Base-by-base conservation (phyloP, 345 rosid genomes). In the Linum lewisii region DNA sequence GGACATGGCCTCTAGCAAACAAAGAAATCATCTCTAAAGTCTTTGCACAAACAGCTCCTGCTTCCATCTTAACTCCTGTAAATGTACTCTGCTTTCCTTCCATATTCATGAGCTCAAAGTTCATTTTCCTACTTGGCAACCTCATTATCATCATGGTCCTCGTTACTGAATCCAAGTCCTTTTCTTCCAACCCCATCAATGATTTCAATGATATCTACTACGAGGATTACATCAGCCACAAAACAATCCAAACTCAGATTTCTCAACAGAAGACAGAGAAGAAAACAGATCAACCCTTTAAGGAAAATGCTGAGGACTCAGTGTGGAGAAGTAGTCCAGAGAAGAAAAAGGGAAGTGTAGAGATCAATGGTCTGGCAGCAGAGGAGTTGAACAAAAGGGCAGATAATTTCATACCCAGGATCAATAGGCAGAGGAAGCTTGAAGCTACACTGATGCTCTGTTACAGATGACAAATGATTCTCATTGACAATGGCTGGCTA, bases 371-470 rank as follows among this genome's bases (percentile, higher is more conserved):
- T 72, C 57, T 77, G 69, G 75, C 79, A 8, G 52, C 72, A 7
- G 85, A 83, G 62, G 74, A 75, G n/a, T 63, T 83, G 79, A 77
- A 63, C 67, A 81, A 74, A 69, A 85, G 86, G 68, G 88, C 86
- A 59, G 86, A 81, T 61, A 83, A 85, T 65, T 73, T 85, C 66
- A 85, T 85, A 58, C 83, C 84, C 54, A 74, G 85, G 61, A 81
- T 83, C 57, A 83, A 85, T 59, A 75, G 73, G 51, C 79, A 72
- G 63, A 72, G 86, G 63, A 78, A 65, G 71, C 73, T 78, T 49
- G 93, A 83, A 72, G 85, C 74, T 42, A 24, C 25, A 26, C 56
- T 54, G 7, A 34, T 24, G 20, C 51, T 70, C 3, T 37, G 20
- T 10, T 59, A 54, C 26, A 52, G 38, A n/a, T n/a, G n/a, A n/a